Base-by-base conservation (phyloP, 2,329 filamentous ascomycete genomes). In the Sphaerulina musiva region DNA sequence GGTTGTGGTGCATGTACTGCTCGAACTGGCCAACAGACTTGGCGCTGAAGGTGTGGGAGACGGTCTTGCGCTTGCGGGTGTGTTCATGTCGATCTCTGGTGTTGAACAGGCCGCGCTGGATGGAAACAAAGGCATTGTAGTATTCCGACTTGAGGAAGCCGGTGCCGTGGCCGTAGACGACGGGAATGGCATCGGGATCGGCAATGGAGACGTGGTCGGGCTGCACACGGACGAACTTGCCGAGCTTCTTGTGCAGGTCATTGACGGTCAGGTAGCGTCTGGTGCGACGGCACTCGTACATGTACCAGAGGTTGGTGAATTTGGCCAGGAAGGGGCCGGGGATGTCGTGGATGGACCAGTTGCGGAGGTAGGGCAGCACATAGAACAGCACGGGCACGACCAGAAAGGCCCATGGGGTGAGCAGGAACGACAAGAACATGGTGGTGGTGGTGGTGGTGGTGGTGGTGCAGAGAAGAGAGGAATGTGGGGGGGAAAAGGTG, bases 51-150 rank as follows among this genome's bases (percentile, higher is more conserved):
- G 88, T 93, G 70, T 95, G 89, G 1, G 87, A 84, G 46, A 95
- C 82, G 2, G 88, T 85, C 79, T 95, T 95, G 65, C 90, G 82
- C 79, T 95, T 96, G 59, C 90, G 83, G 0, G 85, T 85, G 70
- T 96, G 90, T 66, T 95, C 88, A 0, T 77, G 76, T 46, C 91
- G 81, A 72, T 91, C 83, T 32, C 91, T 80, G 0, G 90, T 95
- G 71, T 95, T 95, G 81, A 95, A 96, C 10, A 96, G 78, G 17
- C 89, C 89, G 10, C 88, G 82, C 48, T 80, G 81, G 66, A 95
- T 95, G 10, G 87, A 91, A 51, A 95, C 89, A 64, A 95, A 95
- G 47, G 88, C 87, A 65, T 95, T 89, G 64, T 95, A 95, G 73
- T 91, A 95, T 2, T 92, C 84, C 69, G 71, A 73, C 66, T 78